A percentile compares a stretch with the other conserved stretches of the same genome.
Evolutionary conservation across 176 grass and related monocot genomes (phyloP).

Genomic region (Leersia perrieri): DNA sequence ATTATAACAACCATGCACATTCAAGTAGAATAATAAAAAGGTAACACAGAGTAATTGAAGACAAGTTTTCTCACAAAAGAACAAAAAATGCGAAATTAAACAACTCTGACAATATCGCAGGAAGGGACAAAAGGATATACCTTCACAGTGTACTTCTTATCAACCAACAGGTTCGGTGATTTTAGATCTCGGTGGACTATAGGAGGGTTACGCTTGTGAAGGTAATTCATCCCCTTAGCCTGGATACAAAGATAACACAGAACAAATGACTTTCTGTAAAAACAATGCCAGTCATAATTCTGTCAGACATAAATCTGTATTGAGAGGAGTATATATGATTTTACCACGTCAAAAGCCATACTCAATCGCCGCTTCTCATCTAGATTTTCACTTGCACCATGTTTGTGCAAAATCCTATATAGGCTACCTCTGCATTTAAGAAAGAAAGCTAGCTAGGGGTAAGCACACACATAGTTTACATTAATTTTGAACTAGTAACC

Average conservation of each 20-base stretch:
- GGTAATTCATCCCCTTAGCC: conserved; percentile 95
- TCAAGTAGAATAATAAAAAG: neutral
- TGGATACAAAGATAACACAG: conserved; percentile 20
- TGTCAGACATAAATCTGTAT: conserved; percentile 8
- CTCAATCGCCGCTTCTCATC: conserved; percentile 64
- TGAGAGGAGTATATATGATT: conserved; percentile 10
- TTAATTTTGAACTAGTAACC: neutral
- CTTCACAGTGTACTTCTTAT: conserved; percentile 89
- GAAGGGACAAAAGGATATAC: conserved; percentile 35
- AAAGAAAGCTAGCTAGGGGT: conserved; percentile 7
- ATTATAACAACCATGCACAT: neutral
- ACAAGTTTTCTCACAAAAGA: neutral
- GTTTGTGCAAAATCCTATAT: conserved; percentile 68
- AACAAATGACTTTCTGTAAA: conserved; percentile 1
- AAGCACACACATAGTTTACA: neutral
- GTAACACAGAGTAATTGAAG: neutral
- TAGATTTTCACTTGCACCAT: conserved; percentile 55
- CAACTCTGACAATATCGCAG: neutral
- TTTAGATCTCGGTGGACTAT: conserved; percentile 91
- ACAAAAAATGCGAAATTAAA: neutral
- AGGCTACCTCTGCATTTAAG: conserved; percentile 68
- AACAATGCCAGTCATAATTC: conserved; percentile 1
- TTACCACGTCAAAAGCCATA: conserved; percentile 95
- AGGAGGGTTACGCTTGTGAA: conserved; percentile 83
- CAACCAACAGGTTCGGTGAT: conserved; percentile 78